phyloP scores from a whole-genome alignment of 371 early-diverging fungal species.

The Rhizomucor miehei region DNA sequence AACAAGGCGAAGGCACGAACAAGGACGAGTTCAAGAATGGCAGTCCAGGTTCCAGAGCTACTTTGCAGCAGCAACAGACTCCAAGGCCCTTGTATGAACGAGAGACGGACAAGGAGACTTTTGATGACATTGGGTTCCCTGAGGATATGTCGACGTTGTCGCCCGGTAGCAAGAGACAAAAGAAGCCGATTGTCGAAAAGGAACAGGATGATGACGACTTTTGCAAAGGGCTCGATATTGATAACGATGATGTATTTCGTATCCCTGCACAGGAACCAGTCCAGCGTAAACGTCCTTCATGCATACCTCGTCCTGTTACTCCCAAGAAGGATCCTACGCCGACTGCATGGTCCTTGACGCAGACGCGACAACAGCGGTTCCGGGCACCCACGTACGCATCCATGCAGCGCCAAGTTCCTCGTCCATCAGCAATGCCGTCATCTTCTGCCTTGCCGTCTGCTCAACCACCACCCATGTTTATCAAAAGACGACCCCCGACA shows the following conservation, averaged over 20 bases:
- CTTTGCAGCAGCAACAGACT: too few relatives aligned
- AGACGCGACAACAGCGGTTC: background rate
- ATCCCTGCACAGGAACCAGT: background rate
- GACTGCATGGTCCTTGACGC: background rate
- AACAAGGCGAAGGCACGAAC: background rate
- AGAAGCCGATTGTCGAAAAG: background rate
- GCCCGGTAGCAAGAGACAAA: background rate
- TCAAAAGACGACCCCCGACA: background rate
- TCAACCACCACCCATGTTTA: too few relatives aligned
- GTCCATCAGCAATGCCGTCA: background rate
- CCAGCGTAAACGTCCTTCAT: background rate
- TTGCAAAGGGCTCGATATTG: slow-evolving; percentile 22
- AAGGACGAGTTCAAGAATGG: too few relatives aligned
- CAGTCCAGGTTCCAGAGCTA: too few relatives aligned
- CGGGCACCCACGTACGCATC: slow-evolving; percentile 12
- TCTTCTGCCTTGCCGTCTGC: background rate
- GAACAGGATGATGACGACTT: slow-evolving; percentile 24
- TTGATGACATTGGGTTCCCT: slow-evolving; percentile 27
- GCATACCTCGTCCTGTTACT: slow-evolving; percentile 4
- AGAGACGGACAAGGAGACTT: slow-evolving; percentile 5
- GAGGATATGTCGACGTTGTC: slow-evolving; percentile 12
- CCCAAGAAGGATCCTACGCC: background rate
- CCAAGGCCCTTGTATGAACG: background rate
- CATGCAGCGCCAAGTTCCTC: slow-evolving; percentile 3
- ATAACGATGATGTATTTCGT: slow-evolving; percentile 12